phyloP scores from a whole-genome alignment of 208 protist genomes.

The Leishmania martiniquensis region DNA sequence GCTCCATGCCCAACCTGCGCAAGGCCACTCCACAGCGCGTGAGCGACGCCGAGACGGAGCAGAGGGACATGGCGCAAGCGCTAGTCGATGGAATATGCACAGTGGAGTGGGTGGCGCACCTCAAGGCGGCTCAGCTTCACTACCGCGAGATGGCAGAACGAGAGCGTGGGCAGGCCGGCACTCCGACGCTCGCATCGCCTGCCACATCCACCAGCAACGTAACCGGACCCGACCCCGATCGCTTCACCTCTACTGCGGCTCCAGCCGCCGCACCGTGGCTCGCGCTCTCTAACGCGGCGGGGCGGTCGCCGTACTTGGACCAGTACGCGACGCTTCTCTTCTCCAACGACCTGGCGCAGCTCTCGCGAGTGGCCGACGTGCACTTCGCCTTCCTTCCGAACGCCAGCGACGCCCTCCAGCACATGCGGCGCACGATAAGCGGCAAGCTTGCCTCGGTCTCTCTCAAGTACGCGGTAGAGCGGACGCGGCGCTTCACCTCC shows the following conservation, averaged over 20 bases:
- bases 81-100: slow-evolving; percentile 28
- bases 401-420: slow-evolving; percentile 15
- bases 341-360: slow-evolving; percentile 15
- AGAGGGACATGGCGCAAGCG: slow-evolving; percentile 14
- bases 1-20: not conserved
- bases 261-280: not conserved
- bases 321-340: slow-evolving; percentile 29
- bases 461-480: slow-evolving; percentile 33
- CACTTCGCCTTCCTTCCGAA: slow-evolving; percentile 23
- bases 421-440: slow-evolving; percentile 7
- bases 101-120: slow-evolving; percentile 34
- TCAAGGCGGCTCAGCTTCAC: slow-evolving; percentile 32
- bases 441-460: slow-evolving; percentile 22
- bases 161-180: not conserved
- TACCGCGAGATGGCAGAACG: slow-evolving; percentile 17
- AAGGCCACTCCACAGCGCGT: not conserved
- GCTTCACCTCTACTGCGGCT: not conserved
- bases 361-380: slow-evolving; percentile 14
- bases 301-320: slow-evolving; percentile 19
- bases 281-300: slow-evolving; percentile 12
- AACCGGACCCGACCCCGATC: not conserved
- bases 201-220: not conserved
- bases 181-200: not conserved
- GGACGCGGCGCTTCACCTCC: slow-evolving; percentile 25
- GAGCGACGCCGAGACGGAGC: not conserved